phyloP scores from a whole-genome alignment of 1,284 basidiomycete species.

The Violaceomyces palustris region DNA sequence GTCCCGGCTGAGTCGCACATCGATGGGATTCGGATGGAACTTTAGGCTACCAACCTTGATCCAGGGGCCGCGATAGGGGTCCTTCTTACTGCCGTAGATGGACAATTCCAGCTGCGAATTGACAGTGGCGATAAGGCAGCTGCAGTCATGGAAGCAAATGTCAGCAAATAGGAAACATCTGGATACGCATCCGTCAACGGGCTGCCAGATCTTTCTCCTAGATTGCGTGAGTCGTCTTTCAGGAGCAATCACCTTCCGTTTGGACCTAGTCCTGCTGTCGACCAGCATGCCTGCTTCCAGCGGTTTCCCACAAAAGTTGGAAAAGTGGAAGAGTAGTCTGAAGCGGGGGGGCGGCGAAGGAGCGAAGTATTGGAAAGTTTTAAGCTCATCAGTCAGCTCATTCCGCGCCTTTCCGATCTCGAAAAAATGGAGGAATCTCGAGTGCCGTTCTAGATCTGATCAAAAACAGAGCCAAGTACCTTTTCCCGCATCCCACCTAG shows the following conservation, averaged over 20 bases:
- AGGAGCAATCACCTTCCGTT: constrained; percentile 21
- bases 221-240: constrained; percentile 11
- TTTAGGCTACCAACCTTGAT: too few relatives aligned
- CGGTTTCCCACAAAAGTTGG: constrained; percentile 6
- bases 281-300: constrained; percentile 24
- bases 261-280: constrained; percentile 16
- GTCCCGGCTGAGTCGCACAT: too few relatives aligned
- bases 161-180: too few relatives aligned
- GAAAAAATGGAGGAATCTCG: too few relatives aligned
- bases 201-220: constrained; percentile 24
- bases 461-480: constrained; percentile 9
- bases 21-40: too few relatives aligned
- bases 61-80: too few relatives aligned
- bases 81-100: background rate
- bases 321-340: constrained; percentile 16
- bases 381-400: too few relatives aligned
- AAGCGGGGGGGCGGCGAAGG: constrained; percentile 12
- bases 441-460: constrained; percentile 18
- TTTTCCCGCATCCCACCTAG: too few relatives aligned
- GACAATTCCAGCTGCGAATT: background rate
- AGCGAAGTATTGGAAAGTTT: constrained; percentile 1
- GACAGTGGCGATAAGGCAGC: constrained; percentile 1
- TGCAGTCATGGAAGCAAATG: constrained; percentile 8
- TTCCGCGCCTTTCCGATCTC: too few relatives aligned
- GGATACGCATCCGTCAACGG: constrained; percentile 18